phyloP scores from a whole-genome alignment of 495 filamentous ascomycete species.

The Cercophora scortea region DNA sequence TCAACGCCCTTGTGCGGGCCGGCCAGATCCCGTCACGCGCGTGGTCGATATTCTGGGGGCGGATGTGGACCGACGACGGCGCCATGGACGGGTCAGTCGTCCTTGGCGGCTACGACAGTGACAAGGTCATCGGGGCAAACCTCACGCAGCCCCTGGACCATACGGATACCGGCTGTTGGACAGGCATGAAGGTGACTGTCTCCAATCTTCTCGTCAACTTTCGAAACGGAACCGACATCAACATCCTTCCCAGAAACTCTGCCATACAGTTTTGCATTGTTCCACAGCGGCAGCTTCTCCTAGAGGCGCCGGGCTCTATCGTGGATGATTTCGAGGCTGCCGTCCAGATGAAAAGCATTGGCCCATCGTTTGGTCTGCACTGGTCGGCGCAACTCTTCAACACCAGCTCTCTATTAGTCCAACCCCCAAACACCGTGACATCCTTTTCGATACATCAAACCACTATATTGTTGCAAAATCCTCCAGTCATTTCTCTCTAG shows the following conservation, averaged over 20 bases:
- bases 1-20: slow-evolving; percentile 22
- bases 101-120: slow-evolving; percentile 37
- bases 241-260: slow-evolving; percentile 17
- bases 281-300: slow-evolving; percentile 21
- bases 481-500: too few relatives aligned
- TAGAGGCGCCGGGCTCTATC: slow-evolving; percentile 14
- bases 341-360: slow-evolving; percentile 1
- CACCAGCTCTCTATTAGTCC: background rate
- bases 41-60: slow-evolving; percentile 36
- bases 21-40: slow-evolving; percentile 30
- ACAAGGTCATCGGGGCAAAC: slow-evolving; percentile 29
- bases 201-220: slow-evolving; percentile 11
- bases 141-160: slow-evolving; percentile 18
- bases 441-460: too few relatives aligned
- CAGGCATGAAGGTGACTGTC: slow-evolving; percentile 24
- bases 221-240: slow-evolving; percentile 10
- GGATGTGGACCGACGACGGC: slow-evolving; percentile 21
- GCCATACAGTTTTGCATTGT: slow-evolving; percentile 27
- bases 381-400: background rate
- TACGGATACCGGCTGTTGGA: slow-evolving; percentile 15
- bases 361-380: slow-evolving; percentile 1
- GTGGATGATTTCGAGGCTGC: slow-evolving; percentile 9
- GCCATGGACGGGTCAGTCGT: slow-evolving; percentile 33
- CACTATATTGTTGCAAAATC: too few relatives aligned
- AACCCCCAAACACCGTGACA: too few relatives aligned